phyloP scores from a whole-genome alignment of 768 basidiomycete genomes.

The Naganishia onofrii region DNA sequence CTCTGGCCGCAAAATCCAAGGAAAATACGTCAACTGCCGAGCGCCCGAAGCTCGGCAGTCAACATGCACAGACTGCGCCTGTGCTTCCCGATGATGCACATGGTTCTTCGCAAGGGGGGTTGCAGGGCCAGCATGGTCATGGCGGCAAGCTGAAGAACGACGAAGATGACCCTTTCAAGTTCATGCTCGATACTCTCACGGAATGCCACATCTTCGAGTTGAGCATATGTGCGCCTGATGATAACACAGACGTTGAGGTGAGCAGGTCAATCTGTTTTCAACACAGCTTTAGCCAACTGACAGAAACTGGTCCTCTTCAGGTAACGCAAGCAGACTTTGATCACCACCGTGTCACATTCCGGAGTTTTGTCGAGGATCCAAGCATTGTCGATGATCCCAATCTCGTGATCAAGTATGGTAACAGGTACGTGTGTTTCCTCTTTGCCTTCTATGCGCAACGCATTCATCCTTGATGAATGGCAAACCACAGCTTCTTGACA shows the following conservation, averaged over 20 bases:
- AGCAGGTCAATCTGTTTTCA: not conserved
- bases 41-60: not conserved
- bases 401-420: constrained; percentile 72
- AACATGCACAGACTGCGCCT: constrained; percentile 15
- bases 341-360: constrained; percentile 64
- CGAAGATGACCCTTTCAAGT: constrained; percentile 62
- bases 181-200: constrained; percentile 66
- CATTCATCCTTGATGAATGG: not conserved
- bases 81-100: constrained; percentile 8
- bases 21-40: not conserved
- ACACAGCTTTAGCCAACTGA: not conserved
- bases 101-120: not conserved
- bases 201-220: constrained; percentile 66
- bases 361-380: constrained; percentile 66
- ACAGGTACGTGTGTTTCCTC: constrained; percentile 57
- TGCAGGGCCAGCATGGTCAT: constrained; percentile 10
- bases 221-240: constrained; percentile 59
- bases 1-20: not conserved
- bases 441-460: not conserved
- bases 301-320: not conserved
- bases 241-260: constrained; percentile 27
- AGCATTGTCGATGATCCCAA: constrained; percentile 62
- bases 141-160: constrained; percentile 62
- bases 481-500: constrained; percentile 66
- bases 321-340: constrained; percentile 56